Evolutionary conservation across 768 basidiomycete genomes (phyloP), one percentile per base, ranked within the genome.

Genomic region (Cystofilobasidium macerans): DNA sequence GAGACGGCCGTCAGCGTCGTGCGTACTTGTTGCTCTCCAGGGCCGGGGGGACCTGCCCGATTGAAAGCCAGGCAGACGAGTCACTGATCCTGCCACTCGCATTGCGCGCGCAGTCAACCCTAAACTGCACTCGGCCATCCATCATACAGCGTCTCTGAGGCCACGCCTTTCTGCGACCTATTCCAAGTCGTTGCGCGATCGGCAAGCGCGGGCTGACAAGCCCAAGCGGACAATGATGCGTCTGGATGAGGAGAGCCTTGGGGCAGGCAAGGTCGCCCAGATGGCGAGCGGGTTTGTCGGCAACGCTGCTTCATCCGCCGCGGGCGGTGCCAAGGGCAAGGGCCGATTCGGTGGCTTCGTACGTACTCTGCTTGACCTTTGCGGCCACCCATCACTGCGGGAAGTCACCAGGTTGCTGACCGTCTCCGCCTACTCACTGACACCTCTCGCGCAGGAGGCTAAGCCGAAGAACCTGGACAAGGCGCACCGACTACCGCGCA

Each of bases 401-500:
- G n/a, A n/a, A n/a, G n/a, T n/a, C n/a, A n/a, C n/a, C n/a, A n/a
- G n/a, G n/a, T 9, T n/a, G 45, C 51, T 64, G 62, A 40, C 18
- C 5, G 32, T 48, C n/a, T 48, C 24, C 13, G 9, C 40, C 32
- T 26, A 11, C 54, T 9, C 26, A 6, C 40, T n/a, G n/a, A n/a
- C n/a, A n/a, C n/a, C n/a, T n/a, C n/a, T n/a, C n/a, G 22, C 61
- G 69, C 16, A 53, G 32, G 62, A 45, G 43, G n/a, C 58, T 35
- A 47, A 69, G 68, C 61, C 43, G 24, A 32, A 70, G 64, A 51
- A 18, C 42, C 61, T 36, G 77, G 89, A 92, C 76, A 86, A 88
- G 70, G 87, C 88, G 83, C 86, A 87, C n/a, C 88, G 92, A 74
- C 85, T 95, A 77, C 89, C 89, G 8, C 81, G 86, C 62, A 87